Evolutionary conservation across 2,329 filamentous ascomycete species (phyloP), one percentile per base, ranked within the genome.

Genomic region (Colletotrichum sp.): DNA sequence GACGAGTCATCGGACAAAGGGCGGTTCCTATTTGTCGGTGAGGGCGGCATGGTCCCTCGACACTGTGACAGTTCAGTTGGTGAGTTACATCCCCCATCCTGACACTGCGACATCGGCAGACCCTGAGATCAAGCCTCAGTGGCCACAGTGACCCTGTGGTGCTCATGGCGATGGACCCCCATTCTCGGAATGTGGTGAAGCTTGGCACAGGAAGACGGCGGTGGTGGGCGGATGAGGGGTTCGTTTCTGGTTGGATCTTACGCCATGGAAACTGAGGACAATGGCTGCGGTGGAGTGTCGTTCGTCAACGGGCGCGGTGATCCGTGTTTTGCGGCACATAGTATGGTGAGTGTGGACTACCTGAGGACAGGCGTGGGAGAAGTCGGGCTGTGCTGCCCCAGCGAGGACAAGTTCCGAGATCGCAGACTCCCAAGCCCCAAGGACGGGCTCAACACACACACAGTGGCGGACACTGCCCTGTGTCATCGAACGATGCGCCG

Each of bases 1-100:
- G 69, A 49, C 59, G 30, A 64, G 73, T 75, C 69, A 75, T 75
- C 63, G 69, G 73, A 59, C 73, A 72, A 68, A 59, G 44, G 34
- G 19, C 29, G 12, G 13, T n/a, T 65, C 44, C 27, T 32, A 69
- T 69, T 76, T 69, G 73, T 66, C n/a, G 34, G 71, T 29, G 69
- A 36, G 3, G 30, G 59, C 30, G 39, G 15, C 25, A 70, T 69
- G 59, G 59, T 32, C 19, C 16, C 57, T 34, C 11, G 19, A n/a
- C 59, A 62, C 59, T n/a, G 59, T 34, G 59, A 52, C 44, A 22
- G 44, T 52, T 52, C 44, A 52, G 44, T 52, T 52, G 44, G 11
- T 52, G n/a, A 52, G 44, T 52, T 52, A 52, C 44, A 52, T 52
- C 44, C 44, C n/a, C n/a, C n/a, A 39, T 39, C 65, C 30, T 13